A percentile compares a stretch with the other conserved stretches of the same genome.
Evolutionary conservation across 192 early-diverging fungal genomes (phyloP).

Genomic region (Coemansia reversa): DNA sequence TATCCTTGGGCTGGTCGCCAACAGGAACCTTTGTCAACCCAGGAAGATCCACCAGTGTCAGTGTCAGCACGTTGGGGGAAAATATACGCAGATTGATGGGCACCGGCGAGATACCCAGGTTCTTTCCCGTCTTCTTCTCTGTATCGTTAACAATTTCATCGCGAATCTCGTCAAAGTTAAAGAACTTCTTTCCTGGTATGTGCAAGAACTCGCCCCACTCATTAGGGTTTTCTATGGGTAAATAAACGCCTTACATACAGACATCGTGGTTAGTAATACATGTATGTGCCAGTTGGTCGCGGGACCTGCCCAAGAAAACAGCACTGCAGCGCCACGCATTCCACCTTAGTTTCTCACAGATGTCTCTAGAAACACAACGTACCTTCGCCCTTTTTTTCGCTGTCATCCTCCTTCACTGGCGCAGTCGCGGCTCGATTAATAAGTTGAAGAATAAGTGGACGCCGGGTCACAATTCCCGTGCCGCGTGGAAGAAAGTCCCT

Average conservation of each 20-base stretch:
- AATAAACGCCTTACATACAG: constrained; percentile 6
- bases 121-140: constrained; percentile 81
- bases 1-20: constrained; percentile 99
- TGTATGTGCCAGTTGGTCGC: constrained; percentile 1
- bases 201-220: constrained; percentile 99
- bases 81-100: constrained; percentile 98
- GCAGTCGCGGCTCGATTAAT: constrained; percentile 79
- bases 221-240: constrained; percentile 59
- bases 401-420: constrained; percentile 47
- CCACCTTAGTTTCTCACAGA: not conserved
- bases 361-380: constrained; percentile 14
- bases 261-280: not conserved
- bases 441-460: constrained; percentile 94
- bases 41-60: constrained; percentile 98
- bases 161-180: constrained; percentile 94
- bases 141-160: constrained; percentile 95
- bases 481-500: constrained; percentile 98
- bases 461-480: constrained; percentile 94
- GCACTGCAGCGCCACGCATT: not conserved
- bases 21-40: constrained; percentile 99
- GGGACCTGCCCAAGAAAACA: not conserved
- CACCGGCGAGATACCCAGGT: constrained; percentile 85
- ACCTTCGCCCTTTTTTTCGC: constrained; percentile 56
- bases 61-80: constrained; percentile 96
- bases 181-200: constrained; percentile 94